phyloP scores from a whole-genome alignment of 1,139 yeast genomes.

The Debaryomycetaceae sp. region DNA sequence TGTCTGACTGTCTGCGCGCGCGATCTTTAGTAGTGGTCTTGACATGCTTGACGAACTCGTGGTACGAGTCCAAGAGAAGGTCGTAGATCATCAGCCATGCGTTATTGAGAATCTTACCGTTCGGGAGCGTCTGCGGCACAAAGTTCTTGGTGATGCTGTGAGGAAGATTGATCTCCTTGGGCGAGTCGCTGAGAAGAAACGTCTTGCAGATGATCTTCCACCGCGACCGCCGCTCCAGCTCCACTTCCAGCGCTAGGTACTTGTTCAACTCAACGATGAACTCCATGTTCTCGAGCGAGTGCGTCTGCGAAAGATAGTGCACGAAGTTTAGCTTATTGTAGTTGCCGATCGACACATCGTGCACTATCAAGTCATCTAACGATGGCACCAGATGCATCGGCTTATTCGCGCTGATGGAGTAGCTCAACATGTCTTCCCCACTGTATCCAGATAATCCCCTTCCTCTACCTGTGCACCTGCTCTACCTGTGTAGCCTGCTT shows the following conservation, averaged over 20 bases:
- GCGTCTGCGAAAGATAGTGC: slow-evolving; percentile 24
- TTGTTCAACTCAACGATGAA: slow-evolving; percentile 29
- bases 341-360: slow-evolving; percentile 14
- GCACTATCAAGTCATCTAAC: slow-evolving; percentile 18
- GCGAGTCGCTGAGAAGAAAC: slow-evolving; percentile 25
- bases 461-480: no score
- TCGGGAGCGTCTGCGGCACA: slow-evolving; percentile 12
- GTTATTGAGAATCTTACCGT: slow-evolving; percentile 10
- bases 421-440: not conserved
- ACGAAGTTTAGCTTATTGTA: slow-evolving; percentile 22
- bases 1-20: slow-evolving; percentile 5
- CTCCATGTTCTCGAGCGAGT: slow-evolving; percentile 37
- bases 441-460: no score
- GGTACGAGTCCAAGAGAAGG: slow-evolving; percentile 30
- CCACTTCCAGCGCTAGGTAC: slow-evolving; percentile 14
- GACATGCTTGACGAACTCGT: slow-evolving; percentile 26
- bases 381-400: slow-evolving; percentile 12
- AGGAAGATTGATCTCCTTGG: slow-evolving; percentile 36
- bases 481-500: no score
- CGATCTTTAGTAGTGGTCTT: slow-evolving; percentile 7
- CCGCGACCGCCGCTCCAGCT: slow-evolving; percentile 10
- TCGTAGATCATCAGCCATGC: slow-evolving; percentile 28
- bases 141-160: slow-evolving; percentile 15
- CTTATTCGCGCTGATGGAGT: not conserved
- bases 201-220: slow-evolving; percentile 26